These are phyloP conservation scores for Pichia cephalocereana DNA, from an alignment of 805 yeast genomes.

Conservation along the genomic window DNA sequence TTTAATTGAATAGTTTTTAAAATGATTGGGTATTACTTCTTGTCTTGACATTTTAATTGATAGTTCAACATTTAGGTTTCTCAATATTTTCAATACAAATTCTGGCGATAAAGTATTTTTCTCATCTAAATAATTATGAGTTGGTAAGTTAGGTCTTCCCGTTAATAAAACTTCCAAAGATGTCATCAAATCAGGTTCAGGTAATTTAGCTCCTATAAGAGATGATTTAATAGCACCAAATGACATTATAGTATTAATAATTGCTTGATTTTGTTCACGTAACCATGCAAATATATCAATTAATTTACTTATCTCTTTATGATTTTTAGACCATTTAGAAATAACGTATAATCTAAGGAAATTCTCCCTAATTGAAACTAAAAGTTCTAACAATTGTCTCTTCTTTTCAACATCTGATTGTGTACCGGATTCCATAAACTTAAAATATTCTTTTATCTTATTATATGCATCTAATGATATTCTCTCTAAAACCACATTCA, in stretches of 20 bases:
- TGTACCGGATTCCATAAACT: slow-evolving; percentile 43
- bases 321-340: slow-evolving; percentile 77
- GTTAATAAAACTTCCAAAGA: slow-evolving; percentile 74
- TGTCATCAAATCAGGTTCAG: slow-evolving; percentile 84
- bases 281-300: slow-evolving; percentile 88
- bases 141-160: slow-evolving; percentile 69
- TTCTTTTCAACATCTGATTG: slow-evolving; percentile 58
- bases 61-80: slow-evolving; percentile 61
- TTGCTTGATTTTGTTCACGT: slow-evolving; percentile 60
- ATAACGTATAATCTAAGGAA: slow-evolving; percentile 78
- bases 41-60: slow-evolving; percentile 67
- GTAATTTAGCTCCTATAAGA: slow-evolving; percentile 81
- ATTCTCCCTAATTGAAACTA: slow-evolving; percentile 72
- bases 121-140: slow-evolving; percentile 46
- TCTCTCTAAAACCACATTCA: slow-evolving; percentile 48
- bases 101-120: slow-evolving; percentile 41
- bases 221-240: slow-evolving; percentile 60
- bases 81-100: slow-evolving; percentile 50
- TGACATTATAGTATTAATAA: slow-evolving; percentile 57
- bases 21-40: slow-evolving; percentile 53
- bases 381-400: slow-evolving; percentile 53
- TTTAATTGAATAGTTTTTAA: slow-evolving; percentile 51
- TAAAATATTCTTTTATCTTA: slow-evolving; percentile 51
- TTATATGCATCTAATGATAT: slow-evolving; percentile 54
- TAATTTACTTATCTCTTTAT: slow-evolving; percentile 60